Evolutionary conservation across 1,139 yeast genomes (phyloP).

Genomic region (Diutina sp.): DNA sequence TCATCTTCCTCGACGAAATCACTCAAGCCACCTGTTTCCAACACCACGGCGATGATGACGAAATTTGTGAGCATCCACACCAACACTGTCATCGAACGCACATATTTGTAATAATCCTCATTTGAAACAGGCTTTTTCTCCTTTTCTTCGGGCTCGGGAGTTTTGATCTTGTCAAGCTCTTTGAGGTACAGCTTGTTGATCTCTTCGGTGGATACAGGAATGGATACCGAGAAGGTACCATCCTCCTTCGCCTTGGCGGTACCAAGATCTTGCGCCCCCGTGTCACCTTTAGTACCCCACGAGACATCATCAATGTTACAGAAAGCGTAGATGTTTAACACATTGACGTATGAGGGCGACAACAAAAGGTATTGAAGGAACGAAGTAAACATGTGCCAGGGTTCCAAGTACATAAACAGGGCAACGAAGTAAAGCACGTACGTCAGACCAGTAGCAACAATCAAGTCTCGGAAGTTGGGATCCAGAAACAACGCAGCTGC

Average conservation of each 20-base stretch:
- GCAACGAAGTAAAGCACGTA: conserved; percentile 34
- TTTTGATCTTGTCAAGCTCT: conserved; percentile 50
- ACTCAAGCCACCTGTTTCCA: conserved; percentile 54
- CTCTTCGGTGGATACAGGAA: conserved; percentile 51
- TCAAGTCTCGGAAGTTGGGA: conserved; percentile 33
- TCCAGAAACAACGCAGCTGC: conserved; percentile 27
- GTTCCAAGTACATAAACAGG: conserved; percentile 34
- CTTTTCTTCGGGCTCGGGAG: conserved; percentile 11
- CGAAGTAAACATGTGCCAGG: conserved; percentile 41
- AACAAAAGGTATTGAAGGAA: conserved; percentile 32
- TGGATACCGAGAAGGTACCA: conserved; percentile 54
- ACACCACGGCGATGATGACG: conserved; percentile 55
- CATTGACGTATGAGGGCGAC: conserved; percentile 36
- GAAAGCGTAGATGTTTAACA: conserved; percentile 35
- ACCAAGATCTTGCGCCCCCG: conserved; percentile 32
- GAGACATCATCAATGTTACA: conserved; percentile 39
- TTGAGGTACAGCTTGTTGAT: conserved; percentile 48
- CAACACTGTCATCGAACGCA: conserved; percentile 70
- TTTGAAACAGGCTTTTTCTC: conserved; percentile 8
- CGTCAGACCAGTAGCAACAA: conserved; percentile 34
- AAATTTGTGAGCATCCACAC: conserved; percentile 73
- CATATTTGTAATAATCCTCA: conserved; percentile 67
- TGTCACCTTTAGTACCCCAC: conserved; percentile 38
- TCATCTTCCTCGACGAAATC: conserved; percentile 13
- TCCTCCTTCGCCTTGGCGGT: conserved; percentile 55